These are phyloP conservation scores for Fraxinus anomala DNA, from an alignment of 257 asterid genomes.

Conservation along the genomic window DNA sequence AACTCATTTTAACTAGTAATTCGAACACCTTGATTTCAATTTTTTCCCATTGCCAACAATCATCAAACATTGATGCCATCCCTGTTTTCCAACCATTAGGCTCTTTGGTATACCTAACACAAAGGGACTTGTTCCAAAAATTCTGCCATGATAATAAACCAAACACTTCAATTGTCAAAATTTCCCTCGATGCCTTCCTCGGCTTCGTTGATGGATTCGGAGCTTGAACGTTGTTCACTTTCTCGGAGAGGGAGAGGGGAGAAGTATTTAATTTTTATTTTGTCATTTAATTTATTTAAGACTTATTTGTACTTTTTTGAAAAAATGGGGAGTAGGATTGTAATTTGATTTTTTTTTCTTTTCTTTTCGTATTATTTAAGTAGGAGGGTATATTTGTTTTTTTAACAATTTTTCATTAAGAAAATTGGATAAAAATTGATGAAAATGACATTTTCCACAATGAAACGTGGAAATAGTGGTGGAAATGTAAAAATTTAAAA, in stretches of 20 bases:
- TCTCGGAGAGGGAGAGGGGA: constrained; percentile 35
- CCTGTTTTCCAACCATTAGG: constrained; percentile 56
- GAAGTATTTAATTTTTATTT: too few species aligned
- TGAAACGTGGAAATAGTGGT: too few species aligned
- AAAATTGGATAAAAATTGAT: too few species aligned
- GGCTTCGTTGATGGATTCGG: constrained; percentile 33
- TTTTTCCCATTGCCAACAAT: constrained; percentile 55
- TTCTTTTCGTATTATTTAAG: too few species aligned
- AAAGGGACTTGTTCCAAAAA: constrained; percentile 68
- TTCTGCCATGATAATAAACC: constrained; percentile 46
- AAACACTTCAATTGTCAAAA: constrained; percentile 18
- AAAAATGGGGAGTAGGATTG: too few species aligned
- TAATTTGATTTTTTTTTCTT: too few species aligned
- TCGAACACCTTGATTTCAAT: constrained; percentile 78
- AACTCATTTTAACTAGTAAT: constrained; percentile 57
- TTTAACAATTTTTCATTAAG: too few species aligned
- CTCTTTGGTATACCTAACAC: constrained; percentile 59
- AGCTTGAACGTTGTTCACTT: constrained; percentile 61
- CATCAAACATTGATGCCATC: constrained; percentile 13
- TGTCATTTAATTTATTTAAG: too few species aligned
- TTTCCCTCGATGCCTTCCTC: constrained; percentile 29
- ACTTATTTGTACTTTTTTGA: too few species aligned
- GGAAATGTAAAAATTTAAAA: too few species aligned
- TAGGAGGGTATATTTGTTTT: too few species aligned
- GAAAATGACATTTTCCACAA: too few species aligned